These are phyloP conservation scores for Closterium sp. DNA, from an alignment of 139 green algal genomes.

Conservation along the genomic window DNA sequence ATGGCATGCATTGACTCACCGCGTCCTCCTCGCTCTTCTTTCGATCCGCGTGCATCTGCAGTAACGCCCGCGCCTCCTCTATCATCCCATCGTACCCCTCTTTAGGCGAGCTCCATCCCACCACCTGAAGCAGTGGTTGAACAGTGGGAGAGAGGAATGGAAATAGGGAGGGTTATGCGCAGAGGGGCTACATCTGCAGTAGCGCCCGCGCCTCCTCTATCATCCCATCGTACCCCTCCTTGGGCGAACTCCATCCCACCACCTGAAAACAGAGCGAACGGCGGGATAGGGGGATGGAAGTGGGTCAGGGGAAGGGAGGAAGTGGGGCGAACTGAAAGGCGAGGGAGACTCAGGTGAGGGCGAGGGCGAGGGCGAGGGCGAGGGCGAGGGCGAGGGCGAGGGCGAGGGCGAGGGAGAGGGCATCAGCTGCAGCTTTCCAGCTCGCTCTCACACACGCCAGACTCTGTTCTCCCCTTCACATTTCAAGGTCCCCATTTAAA, in stretches of 20 bases:
- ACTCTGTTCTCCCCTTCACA: no score
- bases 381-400: no score
- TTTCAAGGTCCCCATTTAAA: no score
- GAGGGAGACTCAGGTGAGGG: not conserved
- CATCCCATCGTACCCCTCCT: constrained; percentile 34
- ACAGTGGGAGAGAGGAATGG: no score
- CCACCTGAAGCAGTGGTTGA: constrained; percentile 14
- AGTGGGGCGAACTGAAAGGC: no score
- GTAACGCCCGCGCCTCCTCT: constrained; percentile 13
- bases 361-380: no score
- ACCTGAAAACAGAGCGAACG: not conserved
- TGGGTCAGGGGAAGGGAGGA: no score
- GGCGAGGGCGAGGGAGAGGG: no score
- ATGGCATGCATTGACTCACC: not conserved
- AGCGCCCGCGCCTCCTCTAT: constrained; percentile 26
- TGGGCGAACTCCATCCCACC: constrained; percentile 28
- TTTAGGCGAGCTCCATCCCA: constrained; percentile 27
- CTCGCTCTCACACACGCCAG: no score
- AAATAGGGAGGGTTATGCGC: no score
- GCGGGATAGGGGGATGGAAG: no score
- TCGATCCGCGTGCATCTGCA: constrained; percentile 2
- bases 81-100: constrained; percentile 42
- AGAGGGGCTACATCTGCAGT: constrained; percentile 1
- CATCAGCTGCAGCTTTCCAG: not conserved
- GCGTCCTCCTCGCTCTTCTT: not conserved